These are phyloP conservation scores for Microdochium nivale DNA, from an alignment of 2,329 filamentous ascomycete genomes.

Conservation along the genomic window DNA sequence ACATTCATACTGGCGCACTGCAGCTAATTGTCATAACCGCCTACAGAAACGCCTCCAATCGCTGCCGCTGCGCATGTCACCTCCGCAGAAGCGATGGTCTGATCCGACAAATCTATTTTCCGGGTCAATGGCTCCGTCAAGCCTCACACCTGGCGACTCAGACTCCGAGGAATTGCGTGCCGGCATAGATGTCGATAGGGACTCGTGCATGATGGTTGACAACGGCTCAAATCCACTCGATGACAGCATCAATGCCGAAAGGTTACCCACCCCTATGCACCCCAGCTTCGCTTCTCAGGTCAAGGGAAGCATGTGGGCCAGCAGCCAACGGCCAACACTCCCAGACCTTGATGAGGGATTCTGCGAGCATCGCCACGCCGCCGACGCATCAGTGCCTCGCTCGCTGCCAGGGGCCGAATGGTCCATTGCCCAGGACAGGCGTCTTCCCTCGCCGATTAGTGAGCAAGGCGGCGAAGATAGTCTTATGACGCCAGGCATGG, in stretches of 20 bases:
- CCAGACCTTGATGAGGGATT: constrained; percentile 18
- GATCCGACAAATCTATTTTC: constrained; percentile 16
- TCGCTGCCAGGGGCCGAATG: constrained; percentile 39
- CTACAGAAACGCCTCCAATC: constrained; percentile 45
- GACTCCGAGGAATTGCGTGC: constrained; percentile 25
- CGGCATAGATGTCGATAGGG: constrained; percentile 27
- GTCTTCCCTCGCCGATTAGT: constrained; percentile 51
- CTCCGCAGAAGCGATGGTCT: constrained; percentile 26
- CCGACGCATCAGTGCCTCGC: constrained; percentile 37
- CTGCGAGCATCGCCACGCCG: constrained; percentile 20
- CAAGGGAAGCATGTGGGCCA: constrained; percentile 40
- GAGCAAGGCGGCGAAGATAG: constrained; percentile 40
- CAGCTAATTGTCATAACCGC: constrained; percentile 2
- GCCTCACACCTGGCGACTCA: constrained; percentile 30
- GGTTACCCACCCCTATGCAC: constrained; percentile 53
- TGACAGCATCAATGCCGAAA: constrained; percentile 27
- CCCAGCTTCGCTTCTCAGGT: constrained; percentile 47
- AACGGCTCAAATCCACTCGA: constrained; percentile 13
- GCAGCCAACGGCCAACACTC: constrained; percentile 28
- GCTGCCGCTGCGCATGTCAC: constrained; percentile 40
- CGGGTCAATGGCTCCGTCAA: constrained; percentile 18
- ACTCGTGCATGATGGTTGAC: constrained; percentile 44
- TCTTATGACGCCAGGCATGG: constrained; percentile 27
- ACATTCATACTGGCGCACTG: not conserved
- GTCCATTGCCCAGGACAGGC: constrained; percentile 42